These are phyloP conservation scores for Trypanosoma lewisi DNA, from an alignment of 208 protist genomes.

Conservation along the genomic window DNA sequence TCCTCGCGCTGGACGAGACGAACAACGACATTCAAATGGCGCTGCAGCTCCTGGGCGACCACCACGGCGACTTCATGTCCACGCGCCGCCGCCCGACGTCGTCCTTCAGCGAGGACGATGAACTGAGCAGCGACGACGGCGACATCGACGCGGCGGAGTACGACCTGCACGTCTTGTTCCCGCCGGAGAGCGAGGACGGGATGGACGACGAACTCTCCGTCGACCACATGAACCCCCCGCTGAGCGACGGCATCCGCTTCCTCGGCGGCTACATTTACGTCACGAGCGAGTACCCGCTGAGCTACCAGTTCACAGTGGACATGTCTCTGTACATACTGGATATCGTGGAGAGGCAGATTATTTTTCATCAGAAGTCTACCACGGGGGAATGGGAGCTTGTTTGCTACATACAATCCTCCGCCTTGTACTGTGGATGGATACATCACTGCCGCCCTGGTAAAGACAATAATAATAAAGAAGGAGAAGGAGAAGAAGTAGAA, in stretches of 20 bases:
- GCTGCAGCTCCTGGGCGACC: conserved; percentile 31
- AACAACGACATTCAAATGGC: conserved; percentile 28
- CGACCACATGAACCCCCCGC: conserved; percentile 18
- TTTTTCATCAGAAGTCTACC: conserved; percentile 57
- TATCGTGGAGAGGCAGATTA: conserved; percentile 49
- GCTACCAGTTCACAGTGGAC: conserved; percentile 75
- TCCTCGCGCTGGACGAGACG: conserved; percentile 33
- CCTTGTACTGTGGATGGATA: conserved; percentile 66
- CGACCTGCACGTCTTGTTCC: conserved; percentile 28
- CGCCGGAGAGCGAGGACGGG: conserved; percentile 38
- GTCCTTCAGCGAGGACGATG: conserved; percentile 29
- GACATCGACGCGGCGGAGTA: conserved; percentile 38
- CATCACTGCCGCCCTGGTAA: too few species aligned
- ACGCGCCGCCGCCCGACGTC: conserved; percentile 20
- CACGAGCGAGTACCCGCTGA: conserved; percentile 29
- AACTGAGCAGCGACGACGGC: conserved; percentile 30
- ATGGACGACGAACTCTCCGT: conserved; percentile 32
- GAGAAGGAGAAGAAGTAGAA: too few species aligned
- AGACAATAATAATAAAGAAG: too few species aligned
- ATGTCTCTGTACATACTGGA: conserved; percentile 51
- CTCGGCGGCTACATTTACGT: conserved; percentile 66
- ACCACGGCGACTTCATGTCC: conserved; percentile 36
- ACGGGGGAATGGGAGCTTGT: conserved; percentile 36
- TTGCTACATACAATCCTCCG: conserved; percentile 40
- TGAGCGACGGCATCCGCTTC: conserved; percentile 68